Base-by-base conservation (phyloP, 2,329 filamentous ascomycete genomes). In the Pyrenophora teres region DNA sequence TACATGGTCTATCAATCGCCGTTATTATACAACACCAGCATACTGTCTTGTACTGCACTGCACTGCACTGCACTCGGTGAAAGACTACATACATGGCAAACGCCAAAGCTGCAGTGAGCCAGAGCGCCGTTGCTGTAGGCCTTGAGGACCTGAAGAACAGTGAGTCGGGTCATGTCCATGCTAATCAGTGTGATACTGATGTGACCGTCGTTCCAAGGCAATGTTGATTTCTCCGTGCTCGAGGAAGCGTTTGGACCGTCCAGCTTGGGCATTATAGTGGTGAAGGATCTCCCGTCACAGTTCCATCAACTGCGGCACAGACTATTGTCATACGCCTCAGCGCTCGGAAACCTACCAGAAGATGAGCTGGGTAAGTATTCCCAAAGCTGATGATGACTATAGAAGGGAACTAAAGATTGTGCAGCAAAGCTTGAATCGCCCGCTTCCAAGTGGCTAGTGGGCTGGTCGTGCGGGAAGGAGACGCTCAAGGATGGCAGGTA, bases 211-310 rank as follows among this genome's bases (percentile, higher is more conserved):
- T 8, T 7, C 2, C 25, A 27, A 90, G 88, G 85, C 16, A 82
- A 81, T 50, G 80, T 93, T 39, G 80, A 87, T 0, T 87, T 90
- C 45, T 81, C 84, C 49, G 83, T 83, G 0, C 80, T 94, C 9
- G 83, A 89, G 64, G 75, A 88, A 62, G 94, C 94, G 0, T 97
- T 99, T 70, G 94, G 94, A 0, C 91, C 92, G 1, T 85, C 89
- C 21, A 96, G 92, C 2, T 80, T 97, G 10, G 94, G 94, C 0
- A 96, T 99, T 45, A 87, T 99, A 48, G 79, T 97, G n/a, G 92
- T 99, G 40, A 91, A 89, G 70, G 90, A 92, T 69, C 83, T 97
- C 0, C 90, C 92, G 0, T 57, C 80, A 5, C 79, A 84, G 45
- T 99, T 96, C 65, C 74, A 82, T 12, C 75, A 81, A n/a, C 77